Evolutionary conservation across 2,329 filamentous ascomycete species (phyloP).

Genomic region (Exophiala spinifera): DNA sequence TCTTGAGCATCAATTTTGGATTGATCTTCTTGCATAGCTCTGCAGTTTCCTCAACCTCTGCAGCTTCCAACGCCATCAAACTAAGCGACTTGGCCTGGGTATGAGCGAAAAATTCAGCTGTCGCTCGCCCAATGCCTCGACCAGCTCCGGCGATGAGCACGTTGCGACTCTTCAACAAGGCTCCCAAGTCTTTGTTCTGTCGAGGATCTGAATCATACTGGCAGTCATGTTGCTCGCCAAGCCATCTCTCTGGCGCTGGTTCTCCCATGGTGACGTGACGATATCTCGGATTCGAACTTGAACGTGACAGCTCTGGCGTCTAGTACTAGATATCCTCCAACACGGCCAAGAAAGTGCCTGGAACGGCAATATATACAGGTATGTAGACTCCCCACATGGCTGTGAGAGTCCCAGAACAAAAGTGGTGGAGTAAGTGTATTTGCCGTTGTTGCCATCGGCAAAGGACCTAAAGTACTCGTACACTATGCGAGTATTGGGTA

Average conservation of each 20-base stretch:
- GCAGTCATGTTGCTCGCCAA: conserved; percentile 23
- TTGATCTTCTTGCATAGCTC: conserved; percentile 20
- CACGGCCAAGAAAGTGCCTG: too few species aligned
- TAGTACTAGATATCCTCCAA: too few species aligned
- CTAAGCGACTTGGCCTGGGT: conserved; percentile 19
- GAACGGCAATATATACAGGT: neutral
- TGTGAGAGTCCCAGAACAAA: neutral
- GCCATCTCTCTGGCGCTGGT: conserved; percentile 16
- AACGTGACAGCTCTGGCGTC: too few species aligned
- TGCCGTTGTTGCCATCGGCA: conserved; percentile 10
- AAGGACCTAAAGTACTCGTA: too few species aligned
- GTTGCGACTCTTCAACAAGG: conserved; percentile 33
- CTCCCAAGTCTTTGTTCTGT: conserved; percentile 18
- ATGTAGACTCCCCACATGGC: conserved; percentile 1
- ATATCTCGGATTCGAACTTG: too few species aligned
- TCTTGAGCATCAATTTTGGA: conserved; percentile 13
- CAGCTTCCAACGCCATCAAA: conserved; percentile 19
- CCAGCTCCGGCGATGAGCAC: conserved; percentile 57
- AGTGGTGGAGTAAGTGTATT: conserved; percentile 10
- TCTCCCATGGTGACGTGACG: conserved; percentile 2
- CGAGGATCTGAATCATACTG: conserved; percentile 20
- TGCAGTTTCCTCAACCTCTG: conserved; percentile 22
- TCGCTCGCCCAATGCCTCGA: conserved; percentile 54
- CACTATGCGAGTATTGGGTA: neutral
- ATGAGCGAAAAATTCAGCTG: conserved; percentile 49